Percentiles rank a stretch among this genome's conserved stretches.
phyloP scores from a whole-genome alignment of 2,329 filamentous ascomycete species.

The Talaromyces sp. region DNA sequence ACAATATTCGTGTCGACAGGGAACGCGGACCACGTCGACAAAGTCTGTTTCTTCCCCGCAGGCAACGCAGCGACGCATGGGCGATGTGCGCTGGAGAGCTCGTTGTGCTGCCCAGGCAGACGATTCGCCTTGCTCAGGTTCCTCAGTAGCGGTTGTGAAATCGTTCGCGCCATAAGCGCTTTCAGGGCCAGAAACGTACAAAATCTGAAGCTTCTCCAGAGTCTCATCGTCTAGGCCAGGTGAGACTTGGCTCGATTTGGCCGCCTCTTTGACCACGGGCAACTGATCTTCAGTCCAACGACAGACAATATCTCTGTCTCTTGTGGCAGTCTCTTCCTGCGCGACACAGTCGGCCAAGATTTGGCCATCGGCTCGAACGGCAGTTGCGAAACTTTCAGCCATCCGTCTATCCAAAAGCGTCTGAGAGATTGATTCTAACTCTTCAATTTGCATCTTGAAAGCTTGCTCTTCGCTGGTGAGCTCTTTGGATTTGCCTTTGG shows the following conservation, averaged over 20 bases:
- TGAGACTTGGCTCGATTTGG: neutral
- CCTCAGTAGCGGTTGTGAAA: neutral
- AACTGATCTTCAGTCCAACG: neutral
- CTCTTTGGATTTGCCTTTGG: slow-evolving; percentile 19
- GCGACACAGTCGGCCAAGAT: slow-evolving; percentile 17
- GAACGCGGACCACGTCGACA: slow-evolving; percentile 25
- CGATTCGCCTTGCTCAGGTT: neutral
- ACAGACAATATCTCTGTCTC: neutral
- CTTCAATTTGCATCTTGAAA: slow-evolving; percentile 20
- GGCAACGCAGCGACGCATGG: slow-evolving; percentile 13
- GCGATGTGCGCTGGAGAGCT: neutral
- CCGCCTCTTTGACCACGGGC: neutral
- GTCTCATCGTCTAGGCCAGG: neutral
- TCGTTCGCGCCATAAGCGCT: neutral
- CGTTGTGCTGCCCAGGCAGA: slow-evolving; percentile 5
- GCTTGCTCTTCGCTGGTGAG: slow-evolving; percentile 21
- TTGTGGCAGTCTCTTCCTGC: slow-evolving; percentile 18
- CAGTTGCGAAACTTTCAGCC: slow-evolving; percentile 25
- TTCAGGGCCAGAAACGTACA: neutral
- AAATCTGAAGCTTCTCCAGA: neutral
- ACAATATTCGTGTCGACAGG: slow-evolving; percentile 52
- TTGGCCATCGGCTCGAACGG: slow-evolving; percentile 21
- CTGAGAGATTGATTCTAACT: slow-evolving; percentile 18
- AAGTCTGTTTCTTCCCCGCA: slow-evolving; percentile 30
- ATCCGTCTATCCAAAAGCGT: slow-evolving; percentile 22